Base-by-base conservation (phyloP, 345 rosid genomes). In the Adansonia digitata region DNA sequence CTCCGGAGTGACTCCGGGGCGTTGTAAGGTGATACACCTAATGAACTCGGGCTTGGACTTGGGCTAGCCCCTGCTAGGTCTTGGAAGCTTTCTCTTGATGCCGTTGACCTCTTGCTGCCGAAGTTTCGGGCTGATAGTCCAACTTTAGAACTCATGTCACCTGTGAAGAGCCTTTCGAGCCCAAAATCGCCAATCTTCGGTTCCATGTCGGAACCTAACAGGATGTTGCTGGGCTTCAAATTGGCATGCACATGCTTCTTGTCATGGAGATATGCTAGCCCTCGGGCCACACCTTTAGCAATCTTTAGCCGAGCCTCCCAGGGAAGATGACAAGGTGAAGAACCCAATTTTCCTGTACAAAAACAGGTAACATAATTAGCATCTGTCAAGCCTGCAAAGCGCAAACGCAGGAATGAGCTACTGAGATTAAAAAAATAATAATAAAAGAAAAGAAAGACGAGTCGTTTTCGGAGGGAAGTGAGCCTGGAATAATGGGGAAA, bases 261-360 rank as follows among this genome's bases (percentile, higher is more conserved):
- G 53, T 95, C 99, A 55, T 95, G 98, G 55, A 95, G 90, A 71
- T 83, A 91, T 0, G 85, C 77, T 17, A 95, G 89, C 78, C 93
- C 99, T 24, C 93, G 93, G 56, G 96, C 96, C 57, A 93, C 79
- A 0, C 99, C 97, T 82, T 84, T 89, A 0, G 90, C 91, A 24
- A 94, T 91, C 88, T 79, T 92, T 68, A 92, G 88, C 83, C 97
- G 86, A 73, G 92, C 81, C 66, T 90, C 98, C 99, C 98, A 93
- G 2, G 92, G 93, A 64, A 95, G 77, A 81, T 81, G 94, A 78
- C 91, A 85, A 35, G 97, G 91, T 0, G 96, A 95, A 9, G 99
- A 88, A 63, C 97, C 96, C 27, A 86, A 89, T 82, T 90, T 95
- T 79, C 94, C 99, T 95, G 77, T n/a, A n/a, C n/a, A n/a, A 71